These are phyloP conservation scores for Cercospora berteroae DNA, from an alignment of 2,329 filamentous ascomycete species.

Conservation along the genomic window DNA sequence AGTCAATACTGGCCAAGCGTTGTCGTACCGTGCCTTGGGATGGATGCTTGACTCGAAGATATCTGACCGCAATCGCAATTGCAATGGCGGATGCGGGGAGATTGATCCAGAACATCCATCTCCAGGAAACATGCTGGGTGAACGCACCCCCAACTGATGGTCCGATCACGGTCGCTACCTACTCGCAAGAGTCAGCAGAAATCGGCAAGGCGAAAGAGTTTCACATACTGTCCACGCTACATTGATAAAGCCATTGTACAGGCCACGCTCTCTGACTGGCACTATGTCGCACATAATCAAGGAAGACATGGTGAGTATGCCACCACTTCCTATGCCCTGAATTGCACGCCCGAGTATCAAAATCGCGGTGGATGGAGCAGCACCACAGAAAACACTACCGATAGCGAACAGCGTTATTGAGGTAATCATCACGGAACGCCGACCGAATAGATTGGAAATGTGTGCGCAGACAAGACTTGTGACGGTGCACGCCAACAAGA, in stretches of 20 bases:
- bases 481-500: conserved; percentile 47
- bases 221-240: conserved; percentile 59
- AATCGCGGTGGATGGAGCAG: conserved; percentile 55
- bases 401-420: conserved; percentile 57
- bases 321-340: conserved; percentile 61
- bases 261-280: conserved; percentile 6
- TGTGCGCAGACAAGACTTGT: conserved; percentile 37
- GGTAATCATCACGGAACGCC: conserved; percentile 59
- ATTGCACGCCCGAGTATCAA: conserved; percentile 58
- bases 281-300: conserved; percentile 14
- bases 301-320: conserved; percentile 57
- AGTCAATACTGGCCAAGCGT: conserved; percentile 52
- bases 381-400: conserved; percentile 54
- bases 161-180: conserved; percentile 47
- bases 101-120: conserved; percentile 54
- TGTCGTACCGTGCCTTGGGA: conserved; percentile 6
- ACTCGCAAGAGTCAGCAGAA: conserved; percentile 33
- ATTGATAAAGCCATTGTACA: conserved; percentile 57
- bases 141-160: conserved; percentile 67
- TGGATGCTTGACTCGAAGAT: conserved; percentile 12
- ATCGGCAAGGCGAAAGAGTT: conserved; percentile 53
- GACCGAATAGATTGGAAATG: conserved; percentile 52
- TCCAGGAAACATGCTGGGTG: conserved; percentile 62
- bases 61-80: conserved; percentile 50
- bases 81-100: conserved; percentile 55